phyloP scores from a whole-genome alignment of 345 rosid species.

The Populus alba region DNA sequence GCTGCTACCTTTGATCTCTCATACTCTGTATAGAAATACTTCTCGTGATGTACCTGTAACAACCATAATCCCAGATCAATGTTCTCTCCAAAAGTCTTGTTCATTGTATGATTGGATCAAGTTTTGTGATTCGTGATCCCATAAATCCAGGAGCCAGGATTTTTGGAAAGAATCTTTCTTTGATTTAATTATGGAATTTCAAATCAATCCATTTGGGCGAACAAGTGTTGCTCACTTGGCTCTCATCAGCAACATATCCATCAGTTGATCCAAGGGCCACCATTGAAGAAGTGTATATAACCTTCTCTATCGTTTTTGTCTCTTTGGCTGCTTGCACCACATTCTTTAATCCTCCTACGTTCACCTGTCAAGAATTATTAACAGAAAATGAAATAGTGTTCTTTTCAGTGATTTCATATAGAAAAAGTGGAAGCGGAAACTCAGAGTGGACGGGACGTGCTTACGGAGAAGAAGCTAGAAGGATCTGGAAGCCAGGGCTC shows the following conservation, averaged over 20 bases:
- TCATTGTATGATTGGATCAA: too few species aligned
- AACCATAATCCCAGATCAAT: neutral
- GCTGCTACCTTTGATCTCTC: slow-evolving; percentile 72
- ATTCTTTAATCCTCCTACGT: too few species aligned
- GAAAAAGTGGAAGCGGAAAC: too few species aligned
- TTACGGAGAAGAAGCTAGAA: slow-evolving; percentile 60
- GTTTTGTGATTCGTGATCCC: too few species aligned
- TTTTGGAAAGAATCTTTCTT: too few species aligned
- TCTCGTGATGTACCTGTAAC: slow-evolving; percentile 57
- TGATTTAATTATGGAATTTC: too few species aligned
- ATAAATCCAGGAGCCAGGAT: too few species aligned
- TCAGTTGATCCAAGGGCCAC: slow-evolving; percentile 77
- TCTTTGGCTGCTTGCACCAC: slow-evolving; percentile 27
- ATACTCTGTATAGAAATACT: slow-evolving; percentile 70
- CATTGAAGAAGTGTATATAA: slow-evolving; percentile 73
- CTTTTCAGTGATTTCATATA: too few species aligned
- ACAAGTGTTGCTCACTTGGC: slow-evolving; percentile 36
- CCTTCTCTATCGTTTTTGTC: slow-evolving; percentile 43
- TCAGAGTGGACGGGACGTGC: slow-evolving; percentile 1
- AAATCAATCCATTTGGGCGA: too few species aligned
- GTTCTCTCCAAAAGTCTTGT: too few species aligned
- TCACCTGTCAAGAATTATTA: too few species aligned
- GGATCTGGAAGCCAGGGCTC: slow-evolving; percentile 91
- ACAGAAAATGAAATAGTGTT: too few species aligned
- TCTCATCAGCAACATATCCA: slow-evolving; percentile 61